Evolutionary conservation across 164 flowering plant species (phyloP).

Genomic region (Liriodendron chinense): DNA sequence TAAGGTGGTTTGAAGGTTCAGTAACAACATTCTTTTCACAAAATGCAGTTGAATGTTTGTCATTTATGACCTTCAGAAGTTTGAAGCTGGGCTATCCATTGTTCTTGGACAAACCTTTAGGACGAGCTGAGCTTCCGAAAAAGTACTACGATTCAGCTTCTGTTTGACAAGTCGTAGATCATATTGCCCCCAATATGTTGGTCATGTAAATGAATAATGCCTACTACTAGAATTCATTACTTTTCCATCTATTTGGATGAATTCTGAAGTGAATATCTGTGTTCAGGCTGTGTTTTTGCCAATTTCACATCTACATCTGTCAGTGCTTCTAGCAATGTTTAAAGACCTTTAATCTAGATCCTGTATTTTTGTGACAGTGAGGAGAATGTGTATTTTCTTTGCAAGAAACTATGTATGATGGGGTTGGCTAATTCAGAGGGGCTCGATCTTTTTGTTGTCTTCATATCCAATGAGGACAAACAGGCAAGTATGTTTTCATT

Average conservation of each 20-base stretch:
- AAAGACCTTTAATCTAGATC: background rate
- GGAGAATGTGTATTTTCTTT: conserved; percentile 83
- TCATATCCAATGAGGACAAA: conserved; percentile 83
- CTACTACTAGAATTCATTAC: background rate
- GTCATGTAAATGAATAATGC: background rate
- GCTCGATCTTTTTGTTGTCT: conserved; percentile 73
- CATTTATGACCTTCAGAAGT: no score
- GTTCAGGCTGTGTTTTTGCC: background rate
- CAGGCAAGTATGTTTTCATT: conserved; percentile 48
- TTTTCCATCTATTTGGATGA: background rate
- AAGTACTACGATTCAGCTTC: no score
- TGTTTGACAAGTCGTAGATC: no score
- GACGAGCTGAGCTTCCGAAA: no score
- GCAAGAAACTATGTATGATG: conserved; percentile 53
- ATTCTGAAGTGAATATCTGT: background rate
- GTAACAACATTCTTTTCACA: no score
- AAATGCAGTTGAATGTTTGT: no score
- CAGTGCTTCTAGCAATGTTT: background rate
- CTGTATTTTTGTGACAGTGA: conserved; percentile 43
- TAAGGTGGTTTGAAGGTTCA: no score
- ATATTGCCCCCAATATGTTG: no score
- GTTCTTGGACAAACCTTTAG: no score
- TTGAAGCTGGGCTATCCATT: no score
- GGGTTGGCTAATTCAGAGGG: conserved; percentile 57
- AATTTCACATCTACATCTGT: background rate